Base-by-base conservation (phyloP, 257 asterid genomes). In the Salvia miltiorrhiza region DNA sequence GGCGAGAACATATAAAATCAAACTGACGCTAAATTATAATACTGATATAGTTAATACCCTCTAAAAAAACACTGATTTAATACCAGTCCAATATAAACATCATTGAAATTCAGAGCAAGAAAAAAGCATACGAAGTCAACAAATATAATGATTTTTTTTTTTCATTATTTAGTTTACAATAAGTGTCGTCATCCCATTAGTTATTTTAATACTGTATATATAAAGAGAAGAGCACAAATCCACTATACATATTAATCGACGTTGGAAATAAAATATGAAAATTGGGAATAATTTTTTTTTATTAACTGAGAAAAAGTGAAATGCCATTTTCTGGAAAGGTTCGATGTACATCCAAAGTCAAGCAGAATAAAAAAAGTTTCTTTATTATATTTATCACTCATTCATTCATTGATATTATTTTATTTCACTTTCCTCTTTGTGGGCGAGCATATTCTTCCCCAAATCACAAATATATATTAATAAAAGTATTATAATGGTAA, bases 271-370 rank as follows among this genome's bases (percentile, higher is more conserved):
- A 63, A 24, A 49, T 7, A 30, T 52, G 69, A 72, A 61, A 62
- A 43, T 26, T 17, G 23, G 17, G 5, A 7, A 23, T 6, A 2
- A 14, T 7, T 45, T n/a, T 45, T 53, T 24, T 5, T 4, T 41
- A 5, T 44, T 56, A 4, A 21, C 26, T 26, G 11, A 66, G 4
- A 8, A 19, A 59, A 67, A 44, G 74, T 47, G 63, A 62, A 50
- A 20, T 69, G 63, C 67, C 74, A 69, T 43, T 32, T 62, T 61
- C 16, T 65, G 62, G 62, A 62, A 41, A 61, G 67, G 61, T 69
- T 69, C 72, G 43, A 56, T 73, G 77, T 48, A 75, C 67, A 17
- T 62, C 43, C 52, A 59, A 67, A 52, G 50, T 47, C 57, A 11
- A 48, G 50, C 40, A 20, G 23, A 59, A 63, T 32, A 59, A 9